These are phyloP conservation scores for Agaricales sp. DNA, from an alignment of 1,284 basidiomycete genomes.

Conservation along the genomic window DNA sequence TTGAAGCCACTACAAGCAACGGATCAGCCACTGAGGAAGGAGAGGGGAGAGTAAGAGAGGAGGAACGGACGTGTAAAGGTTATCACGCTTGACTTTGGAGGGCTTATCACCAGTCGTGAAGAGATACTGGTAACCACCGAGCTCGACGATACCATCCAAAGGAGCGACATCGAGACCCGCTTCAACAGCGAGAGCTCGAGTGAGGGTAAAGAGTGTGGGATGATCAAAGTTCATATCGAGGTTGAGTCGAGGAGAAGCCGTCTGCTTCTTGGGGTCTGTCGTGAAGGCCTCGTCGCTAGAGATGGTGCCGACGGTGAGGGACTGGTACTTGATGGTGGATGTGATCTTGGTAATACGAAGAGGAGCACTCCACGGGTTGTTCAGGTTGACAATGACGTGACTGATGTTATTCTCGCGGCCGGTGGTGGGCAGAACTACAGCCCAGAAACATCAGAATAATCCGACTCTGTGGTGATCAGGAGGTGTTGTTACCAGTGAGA, in stretches of 20 bases:
- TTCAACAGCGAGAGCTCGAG: slow-evolving; percentile 54
- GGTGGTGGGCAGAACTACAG: slow-evolving; percentile 52
- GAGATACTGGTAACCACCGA: slow-evolving; percentile 64
- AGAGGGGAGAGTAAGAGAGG: too few species aligned
- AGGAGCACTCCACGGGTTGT: slow-evolving; percentile 60
- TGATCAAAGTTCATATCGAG: slow-evolving; percentile 68
- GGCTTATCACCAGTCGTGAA: slow-evolving; percentile 27
- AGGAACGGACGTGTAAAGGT: slow-evolving; percentile 43
- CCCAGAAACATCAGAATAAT: too few species aligned
- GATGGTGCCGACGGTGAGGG: slow-evolving; percentile 59
- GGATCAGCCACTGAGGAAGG: slow-evolving; percentile 6
- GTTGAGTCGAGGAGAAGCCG: slow-evolving; percentile 48
- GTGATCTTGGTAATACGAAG: slow-evolving; percentile 52
- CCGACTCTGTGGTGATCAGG: too few species aligned
- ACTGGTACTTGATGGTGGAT: slow-evolving; percentile 57
- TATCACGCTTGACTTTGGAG: slow-evolving; percentile 27
- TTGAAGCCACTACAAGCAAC: slow-evolving; percentile 44
- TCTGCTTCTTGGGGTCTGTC: slow-evolving; percentile 43
- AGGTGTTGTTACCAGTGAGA: slow-evolving; percentile 29
- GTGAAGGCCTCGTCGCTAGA: slow-evolving; percentile 44
- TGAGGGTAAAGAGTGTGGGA: slow-evolving; percentile 60
- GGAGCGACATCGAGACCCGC: slow-evolving; percentile 52
- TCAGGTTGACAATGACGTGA: slow-evolving; percentile 53
- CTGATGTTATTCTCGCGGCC: slow-evolving; percentile 56
- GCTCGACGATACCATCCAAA: slow-evolving; percentile 56